Conservation (phyloP, 2,329 filamentous ascomycete species). For the Claviceps digitariae region DNA sequence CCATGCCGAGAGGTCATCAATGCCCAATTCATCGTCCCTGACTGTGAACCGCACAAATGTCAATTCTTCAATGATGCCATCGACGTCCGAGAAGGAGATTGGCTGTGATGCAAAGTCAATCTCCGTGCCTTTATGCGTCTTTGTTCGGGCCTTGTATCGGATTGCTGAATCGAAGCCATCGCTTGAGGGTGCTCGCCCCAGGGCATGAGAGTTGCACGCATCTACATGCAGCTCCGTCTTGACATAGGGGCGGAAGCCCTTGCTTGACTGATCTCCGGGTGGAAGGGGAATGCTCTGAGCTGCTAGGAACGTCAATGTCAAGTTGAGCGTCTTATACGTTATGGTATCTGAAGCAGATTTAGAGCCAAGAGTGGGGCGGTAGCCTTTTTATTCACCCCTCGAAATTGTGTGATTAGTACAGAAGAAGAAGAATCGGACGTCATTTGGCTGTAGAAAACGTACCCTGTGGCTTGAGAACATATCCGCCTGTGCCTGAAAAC, state of each 20-base stretch:
- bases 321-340: conserved; percentile 45
- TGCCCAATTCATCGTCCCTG: conserved; percentile 70
- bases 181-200: conserved; percentile 22
- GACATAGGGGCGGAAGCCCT: conserved; percentile 63
- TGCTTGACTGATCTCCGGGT: conserved; percentile 30
- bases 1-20: conserved; percentile 75
- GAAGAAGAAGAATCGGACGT: background rate
- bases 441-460: conserved; percentile 3
- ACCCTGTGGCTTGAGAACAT: conserved; percentile 72
- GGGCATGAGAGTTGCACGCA: conserved; percentile 33
- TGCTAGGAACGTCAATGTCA: conserved; percentile 61
- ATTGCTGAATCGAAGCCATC: conserved; percentile 26
- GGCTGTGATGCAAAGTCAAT: conserved; percentile 49
- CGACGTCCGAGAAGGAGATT: conserved; percentile 41
- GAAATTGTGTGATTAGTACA: background rate
- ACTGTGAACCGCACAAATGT: conserved; percentile 73
- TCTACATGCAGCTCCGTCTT: conserved; percentile 78
- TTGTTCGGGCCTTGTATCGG: conserved; percentile 45
- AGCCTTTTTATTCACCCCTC: conserved; percentile 10
- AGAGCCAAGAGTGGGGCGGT: conserved; percentile 15
- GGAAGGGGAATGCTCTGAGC: conserved; percentile 64
- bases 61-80: conserved; percentile 51
- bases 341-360: conserved; percentile 19
- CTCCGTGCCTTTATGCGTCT: conserved; percentile 41
- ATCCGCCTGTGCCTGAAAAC: conserved; percentile 75